Conservation (phyloP, 345 rosid species). For the Euphorbia pulcherrima region DNA sequence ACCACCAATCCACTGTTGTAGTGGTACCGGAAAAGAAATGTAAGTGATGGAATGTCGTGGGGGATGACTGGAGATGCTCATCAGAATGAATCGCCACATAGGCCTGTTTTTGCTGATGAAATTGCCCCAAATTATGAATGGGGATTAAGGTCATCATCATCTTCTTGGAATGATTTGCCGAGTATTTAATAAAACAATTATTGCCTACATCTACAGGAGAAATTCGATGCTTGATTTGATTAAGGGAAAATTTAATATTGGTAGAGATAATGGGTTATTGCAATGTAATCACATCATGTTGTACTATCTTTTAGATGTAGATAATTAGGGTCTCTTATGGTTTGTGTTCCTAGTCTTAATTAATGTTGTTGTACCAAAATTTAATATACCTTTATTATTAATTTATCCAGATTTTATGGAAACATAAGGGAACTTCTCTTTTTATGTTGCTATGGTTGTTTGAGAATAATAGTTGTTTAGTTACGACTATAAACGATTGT, state of each 20-base stretch:
- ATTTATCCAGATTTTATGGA: not conserved
- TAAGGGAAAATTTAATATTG: too few species aligned
- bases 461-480: too few species aligned
- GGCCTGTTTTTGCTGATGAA: conserved; percentile 13
- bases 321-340: not conserved
- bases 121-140: conserved; percentile 28
- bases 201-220: too few species aligned
- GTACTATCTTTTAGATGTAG: not conserved
- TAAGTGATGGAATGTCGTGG: conserved; percentile 21
- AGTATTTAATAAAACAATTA: conserved; percentile 37
- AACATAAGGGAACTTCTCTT: not conserved
- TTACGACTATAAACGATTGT: too few species aligned
- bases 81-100: conserved; percentile 13
- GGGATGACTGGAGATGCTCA: conserved; percentile 18
- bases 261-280: too few species aligned
- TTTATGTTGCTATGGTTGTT: not conserved
- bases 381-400: not conserved
- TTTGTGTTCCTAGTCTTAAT: not conserved
- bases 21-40: conserved; percentile 42
- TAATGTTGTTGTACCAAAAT: not conserved
- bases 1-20: conserved; percentile 56
- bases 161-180: conserved; percentile 63
- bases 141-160: conserved; percentile 28
- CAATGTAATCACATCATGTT: too few species aligned
- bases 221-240: too few species aligned